These are phyloP conservation scores for Yarrowia galli DNA, from an alignment of 1,139 yeast species.

Conservation along the genomic window DNA sequence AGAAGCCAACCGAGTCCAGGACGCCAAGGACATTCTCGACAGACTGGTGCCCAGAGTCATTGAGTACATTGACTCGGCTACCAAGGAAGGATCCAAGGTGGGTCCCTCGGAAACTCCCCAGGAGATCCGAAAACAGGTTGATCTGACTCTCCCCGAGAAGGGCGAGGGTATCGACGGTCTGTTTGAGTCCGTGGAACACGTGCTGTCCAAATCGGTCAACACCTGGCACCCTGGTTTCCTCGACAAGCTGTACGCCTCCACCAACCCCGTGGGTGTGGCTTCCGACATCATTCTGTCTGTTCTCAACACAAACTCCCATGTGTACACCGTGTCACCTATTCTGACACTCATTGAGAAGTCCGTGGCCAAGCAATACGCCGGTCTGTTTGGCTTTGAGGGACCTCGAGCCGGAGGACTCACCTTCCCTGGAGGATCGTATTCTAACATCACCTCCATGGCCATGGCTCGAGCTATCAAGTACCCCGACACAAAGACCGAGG, in stretches of 20 bases:
- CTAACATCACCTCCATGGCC: constrained; percentile 80
- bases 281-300: constrained; percentile 73
- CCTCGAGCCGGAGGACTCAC: constrained; percentile 79
- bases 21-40: constrained; percentile 32
- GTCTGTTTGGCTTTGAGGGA: constrained; percentile 64
- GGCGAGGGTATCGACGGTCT: constrained; percentile 57
- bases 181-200: constrained; percentile 60
- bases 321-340: constrained; percentile 85
- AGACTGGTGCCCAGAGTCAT: constrained; percentile 29
- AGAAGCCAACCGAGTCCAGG: constrained; percentile 24
- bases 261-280: constrained; percentile 82
- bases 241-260: constrained; percentile 84
- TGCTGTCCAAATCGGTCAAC: constrained; percentile 73
- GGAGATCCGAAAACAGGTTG: constrained; percentile 48
- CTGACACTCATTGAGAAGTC: constrained; percentile 76
- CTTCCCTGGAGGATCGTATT: constrained; percentile 88
- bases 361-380: constrained; percentile 73
- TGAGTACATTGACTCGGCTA: constrained; percentile 32
- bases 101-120: constrained; percentile 46
- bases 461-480: constrained; percentile 71
- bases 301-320: constrained; percentile 85
- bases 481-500: constrained; percentile 73
- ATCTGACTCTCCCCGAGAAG: constrained; percentile 48
- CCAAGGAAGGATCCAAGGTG: constrained; percentile 14
- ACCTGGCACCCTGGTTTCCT: constrained; percentile 90